Evolutionary conservation across 1,139 yeast genomes (phyloP).

Genomic region (Diutina catenulata): DNA sequence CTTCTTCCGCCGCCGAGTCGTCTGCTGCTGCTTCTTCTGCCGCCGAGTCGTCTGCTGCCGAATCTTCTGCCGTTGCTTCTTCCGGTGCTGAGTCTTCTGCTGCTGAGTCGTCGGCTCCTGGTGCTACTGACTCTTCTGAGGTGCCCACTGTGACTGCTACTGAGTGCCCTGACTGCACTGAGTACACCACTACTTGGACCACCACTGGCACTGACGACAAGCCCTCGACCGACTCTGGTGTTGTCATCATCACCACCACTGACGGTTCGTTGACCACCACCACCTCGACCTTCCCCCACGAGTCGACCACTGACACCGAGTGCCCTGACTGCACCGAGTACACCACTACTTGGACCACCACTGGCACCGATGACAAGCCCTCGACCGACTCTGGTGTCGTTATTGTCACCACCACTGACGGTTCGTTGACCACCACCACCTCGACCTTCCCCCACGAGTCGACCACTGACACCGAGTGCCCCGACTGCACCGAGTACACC

Average conservation of each 20-base stretch:
- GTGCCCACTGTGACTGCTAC: background rate
- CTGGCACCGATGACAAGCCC: background rate
- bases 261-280: too few relatives aligned
- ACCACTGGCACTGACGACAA: too few relatives aligned
- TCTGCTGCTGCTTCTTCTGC: background rate
- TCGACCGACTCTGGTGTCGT: background rate
- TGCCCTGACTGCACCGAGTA: background rate
- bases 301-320: background rate
- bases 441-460: too few relatives aligned
- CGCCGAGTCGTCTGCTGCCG: background rate
- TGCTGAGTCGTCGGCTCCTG: background rate
- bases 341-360: slow-evolving; percentile 1
- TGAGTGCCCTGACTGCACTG: too few relatives aligned
- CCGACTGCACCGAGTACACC: background rate
- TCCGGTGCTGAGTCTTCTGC: background rate
- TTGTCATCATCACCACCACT: background rate
- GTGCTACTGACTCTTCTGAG: background rate
- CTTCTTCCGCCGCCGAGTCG: background rate
- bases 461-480: background rate
- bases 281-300: background rate
- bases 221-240: background rate
- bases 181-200: too few relatives aligned
- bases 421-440: background rate
- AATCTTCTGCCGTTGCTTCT: background rate
- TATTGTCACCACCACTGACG: background rate